Percentiles rank a stretch among this genome's conserved stretches.
phyloP scores from a whole-genome alignment of 441 rosid genomes.

The Adansonia gregorii region DNA sequence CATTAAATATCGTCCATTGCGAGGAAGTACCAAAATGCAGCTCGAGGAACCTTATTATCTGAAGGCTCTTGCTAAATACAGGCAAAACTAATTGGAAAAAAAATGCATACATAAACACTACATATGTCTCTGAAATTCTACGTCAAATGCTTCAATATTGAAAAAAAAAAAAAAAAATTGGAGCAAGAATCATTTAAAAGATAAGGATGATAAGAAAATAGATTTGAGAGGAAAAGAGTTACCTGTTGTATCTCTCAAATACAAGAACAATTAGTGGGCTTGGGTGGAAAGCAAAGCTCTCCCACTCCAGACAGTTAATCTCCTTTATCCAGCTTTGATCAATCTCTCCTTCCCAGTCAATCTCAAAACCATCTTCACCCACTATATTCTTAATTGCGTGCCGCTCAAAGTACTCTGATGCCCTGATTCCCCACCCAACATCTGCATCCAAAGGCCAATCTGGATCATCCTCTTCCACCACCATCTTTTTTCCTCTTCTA shows the following conservation, averaged over 20 bases:
- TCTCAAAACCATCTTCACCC: conserved; percentile 80
- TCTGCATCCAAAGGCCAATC: conserved; percentile 92
- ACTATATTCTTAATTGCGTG: conserved; percentile 77
- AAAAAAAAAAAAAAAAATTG: neutral
- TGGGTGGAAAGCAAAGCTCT: conserved; percentile 85
- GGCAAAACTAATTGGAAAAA: neutral
- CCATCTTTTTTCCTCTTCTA: conserved; percentile 46
- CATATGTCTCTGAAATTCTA: neutral
- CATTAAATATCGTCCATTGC: neutral
- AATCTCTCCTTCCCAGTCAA: conserved; percentile 93
- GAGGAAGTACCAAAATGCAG: neutral
- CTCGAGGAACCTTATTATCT: neutral
- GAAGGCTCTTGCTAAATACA: neutral
- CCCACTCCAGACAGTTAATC: conserved; percentile 91
- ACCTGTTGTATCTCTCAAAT: conserved; percentile 81
- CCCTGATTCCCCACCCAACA: conserved; percentile 89
- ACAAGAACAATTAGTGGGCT: conserved; percentile 79
- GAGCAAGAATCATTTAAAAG: neutral
- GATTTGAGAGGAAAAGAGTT: conserved; percentile 23
- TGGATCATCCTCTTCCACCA: conserved; percentile 79
- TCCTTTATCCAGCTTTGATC: conserved; percentile 85
- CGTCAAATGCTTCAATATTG: neutral
- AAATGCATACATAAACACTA: neutral
- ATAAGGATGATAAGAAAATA: neutral
- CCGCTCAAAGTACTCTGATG: conserved; percentile 86